phyloP scores from a whole-genome alignment of 1,139 yeast genomes.

The Blastobotrys malaysiensis region DNA sequence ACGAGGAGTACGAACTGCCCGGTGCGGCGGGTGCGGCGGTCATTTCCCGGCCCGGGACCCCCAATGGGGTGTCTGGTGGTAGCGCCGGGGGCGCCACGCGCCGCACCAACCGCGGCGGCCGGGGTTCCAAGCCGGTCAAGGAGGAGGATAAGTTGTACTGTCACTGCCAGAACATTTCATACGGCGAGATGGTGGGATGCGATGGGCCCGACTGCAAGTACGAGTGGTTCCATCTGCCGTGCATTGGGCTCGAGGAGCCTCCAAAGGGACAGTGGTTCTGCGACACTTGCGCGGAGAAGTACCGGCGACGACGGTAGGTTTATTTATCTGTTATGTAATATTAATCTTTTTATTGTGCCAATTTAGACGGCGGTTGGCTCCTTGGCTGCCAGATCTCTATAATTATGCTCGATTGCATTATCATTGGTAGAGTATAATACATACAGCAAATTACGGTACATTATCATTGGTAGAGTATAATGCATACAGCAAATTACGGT shows the following conservation, averaged over 20 bases:
- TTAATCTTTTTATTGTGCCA: not conserved
- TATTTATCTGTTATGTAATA: constrained; percentile 1
- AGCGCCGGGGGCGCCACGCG: not conserved
- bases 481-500: no score
- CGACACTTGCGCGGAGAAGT: constrained; percentile 59
- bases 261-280: constrained; percentile 98
- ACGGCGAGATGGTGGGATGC: constrained; percentile 98
- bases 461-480: no score
- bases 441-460: no score
- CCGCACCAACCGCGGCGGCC: constrained; percentile 3
- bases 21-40: constrained; percentile 5
- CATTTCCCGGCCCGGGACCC: constrained; percentile 5
- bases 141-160: constrained; percentile 66
- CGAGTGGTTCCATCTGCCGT: constrained; percentile 97
- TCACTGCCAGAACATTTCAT: constrained; percentile 92
- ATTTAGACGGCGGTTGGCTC: no score
- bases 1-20: constrained; percentile 1
- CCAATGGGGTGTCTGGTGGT: not conserved
- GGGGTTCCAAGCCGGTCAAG: constrained; percentile 5
- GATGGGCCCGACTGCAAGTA: constrained; percentile 90
- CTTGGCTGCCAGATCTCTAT: no score
- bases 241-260: constrained; percentile 83
- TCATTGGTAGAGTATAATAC: no score
- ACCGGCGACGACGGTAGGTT: constrained; percentile 5
- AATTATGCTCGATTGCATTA: no score